Evolutionary conservation across 495 filamentous ascomycete genomes (phyloP).

Genomic region (Antarctomyces pellizariae): DNA sequence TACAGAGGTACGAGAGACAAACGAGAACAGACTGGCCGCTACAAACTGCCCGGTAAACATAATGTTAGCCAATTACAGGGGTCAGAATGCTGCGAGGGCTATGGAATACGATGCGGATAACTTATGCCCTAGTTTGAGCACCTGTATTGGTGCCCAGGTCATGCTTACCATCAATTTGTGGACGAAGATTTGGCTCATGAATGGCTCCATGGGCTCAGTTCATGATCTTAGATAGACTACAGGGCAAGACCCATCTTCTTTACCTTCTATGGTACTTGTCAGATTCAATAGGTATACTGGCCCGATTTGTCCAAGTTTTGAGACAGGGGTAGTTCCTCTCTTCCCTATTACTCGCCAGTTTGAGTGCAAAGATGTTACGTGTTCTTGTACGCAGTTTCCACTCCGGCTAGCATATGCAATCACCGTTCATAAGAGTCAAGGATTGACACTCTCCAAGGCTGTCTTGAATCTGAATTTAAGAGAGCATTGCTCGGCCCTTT

Average conservation of each 20-base stretch:
- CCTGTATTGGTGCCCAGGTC: no score
- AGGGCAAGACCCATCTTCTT: constrained; percentile 2
- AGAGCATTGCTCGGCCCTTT: constrained; percentile 4
- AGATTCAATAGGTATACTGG: constrained; percentile 4
- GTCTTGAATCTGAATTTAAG: constrained; percentile 5
- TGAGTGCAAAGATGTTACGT: constrained; percentile 1
- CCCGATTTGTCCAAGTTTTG: constrained; percentile 1
- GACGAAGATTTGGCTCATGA: constrained; percentile 1
- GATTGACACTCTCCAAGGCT: constrained; percentile 3
- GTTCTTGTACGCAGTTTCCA: constrained; percentile 5
- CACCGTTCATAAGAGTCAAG: constrained; percentile 7
- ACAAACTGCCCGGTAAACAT: constrained; percentile 1
- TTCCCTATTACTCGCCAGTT: constrained; percentile 4
- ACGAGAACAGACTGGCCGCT: background rate
- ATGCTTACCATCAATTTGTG: no score
- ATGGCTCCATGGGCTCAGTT: constrained; percentile 2
- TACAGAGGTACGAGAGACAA: constrained; percentile 1
- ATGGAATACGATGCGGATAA: constrained; percentile 3
- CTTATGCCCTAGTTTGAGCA: no score
- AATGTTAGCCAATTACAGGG: constrained; percentile 1
- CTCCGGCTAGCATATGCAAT: constrained; percentile 5
- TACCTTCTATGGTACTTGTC: constrained; percentile 2
- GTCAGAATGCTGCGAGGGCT: constrained; percentile 1
- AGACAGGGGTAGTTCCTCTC: constrained; percentile 1
- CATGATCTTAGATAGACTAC: constrained; percentile 1